Evolutionary conservation across 2,329 filamentous ascomycete species (phyloP), one percentile per base, ranked within the genome.

Genomic region (Penicillium sp.): DNA sequence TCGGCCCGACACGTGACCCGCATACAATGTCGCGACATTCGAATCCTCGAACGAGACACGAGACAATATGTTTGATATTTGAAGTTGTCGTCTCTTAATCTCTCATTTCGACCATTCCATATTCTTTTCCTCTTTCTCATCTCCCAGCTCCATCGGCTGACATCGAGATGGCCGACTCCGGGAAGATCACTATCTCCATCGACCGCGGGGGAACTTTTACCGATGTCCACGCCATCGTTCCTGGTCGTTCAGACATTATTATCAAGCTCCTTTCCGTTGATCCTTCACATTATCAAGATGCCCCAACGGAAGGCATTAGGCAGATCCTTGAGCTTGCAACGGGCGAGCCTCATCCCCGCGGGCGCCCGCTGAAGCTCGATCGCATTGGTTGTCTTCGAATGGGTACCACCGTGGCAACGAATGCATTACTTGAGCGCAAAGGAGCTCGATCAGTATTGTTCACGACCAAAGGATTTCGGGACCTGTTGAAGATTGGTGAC

Each of bases 361-460:
- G 70, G 12, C 49, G 65, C 38, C 70, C 67, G 16, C 47, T 73
- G 46, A 67, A 70, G 54, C 62, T 72, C n/a, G 65, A 67, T 36
- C 65, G 61, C 13, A 71, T 72, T 45, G 68, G 69, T 21, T 68
- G 65, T 31, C 93, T 96, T 65, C 86, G 91, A 47, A 96, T 96
- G 92, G 91, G 92, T 47, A 96, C 92, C 3, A 96, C 91, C 0
- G 91, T 96, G 12, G 91, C 91, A 5, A 96, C 91, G 0, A 96
- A 96, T 70, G 91, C 92, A 0, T 74, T 96, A 53, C 79, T 96
- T 2, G 92, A 96, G 73, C 80, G 92, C 58, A 96, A 95, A 70
- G 92, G 92, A 45, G 90, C 95, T 72, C 85, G 85, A 60, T 93
- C 93, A 63, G 91, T 88, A 12, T 81, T 96, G 71, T 84, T 96